A percentile compares a stretch with the other conserved stretches of the same genome.
phyloP scores from a whole-genome alignment of 345 rosid species.

The Garcia nutans region DNA sequence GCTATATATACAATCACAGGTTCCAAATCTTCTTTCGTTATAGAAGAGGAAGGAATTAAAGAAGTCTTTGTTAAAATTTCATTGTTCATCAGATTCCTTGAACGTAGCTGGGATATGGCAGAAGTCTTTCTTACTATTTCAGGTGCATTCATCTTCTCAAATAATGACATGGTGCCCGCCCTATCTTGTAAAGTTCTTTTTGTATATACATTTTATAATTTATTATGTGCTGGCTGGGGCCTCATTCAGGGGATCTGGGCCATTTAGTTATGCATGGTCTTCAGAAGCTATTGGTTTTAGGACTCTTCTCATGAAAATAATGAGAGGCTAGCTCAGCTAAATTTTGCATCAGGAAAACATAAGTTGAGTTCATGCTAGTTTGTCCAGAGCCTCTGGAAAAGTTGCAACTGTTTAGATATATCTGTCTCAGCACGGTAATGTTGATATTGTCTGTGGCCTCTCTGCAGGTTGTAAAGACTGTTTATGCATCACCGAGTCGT shows the following conservation, averaged over 20 bases:
- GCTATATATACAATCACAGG: background rate
- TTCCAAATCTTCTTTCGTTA: background rate
- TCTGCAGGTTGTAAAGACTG: constrained; percentile 88
- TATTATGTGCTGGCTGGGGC: background rate
- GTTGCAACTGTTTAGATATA: background rate
- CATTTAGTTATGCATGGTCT: background rate
- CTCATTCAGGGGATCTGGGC: background rate
- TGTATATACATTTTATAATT: background rate
- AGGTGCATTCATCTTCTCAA: background rate
- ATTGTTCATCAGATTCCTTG: background rate
- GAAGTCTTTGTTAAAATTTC: background rate
- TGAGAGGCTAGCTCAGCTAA: background rate
- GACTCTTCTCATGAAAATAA: background rate
- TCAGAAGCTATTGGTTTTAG: background rate
- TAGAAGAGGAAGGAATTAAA: background rate
- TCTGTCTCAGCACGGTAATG: constrained; percentile 7
- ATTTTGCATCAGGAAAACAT: background rate
- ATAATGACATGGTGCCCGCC: background rate
- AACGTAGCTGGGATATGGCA: background rate
- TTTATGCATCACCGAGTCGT: constrained; percentile 96
- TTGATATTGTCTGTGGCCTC: constrained; percentile 22
- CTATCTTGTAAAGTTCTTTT: background rate
- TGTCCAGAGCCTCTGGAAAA: constrained; percentile 4
- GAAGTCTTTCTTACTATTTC: background rate
- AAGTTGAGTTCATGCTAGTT: constrained; percentile 8